Evolutionary conservation across 192 early-diverging fungal species (phyloP), one percentile per base, ranked within the genome.

Genomic region (Backusella tuberculispora): DNA sequence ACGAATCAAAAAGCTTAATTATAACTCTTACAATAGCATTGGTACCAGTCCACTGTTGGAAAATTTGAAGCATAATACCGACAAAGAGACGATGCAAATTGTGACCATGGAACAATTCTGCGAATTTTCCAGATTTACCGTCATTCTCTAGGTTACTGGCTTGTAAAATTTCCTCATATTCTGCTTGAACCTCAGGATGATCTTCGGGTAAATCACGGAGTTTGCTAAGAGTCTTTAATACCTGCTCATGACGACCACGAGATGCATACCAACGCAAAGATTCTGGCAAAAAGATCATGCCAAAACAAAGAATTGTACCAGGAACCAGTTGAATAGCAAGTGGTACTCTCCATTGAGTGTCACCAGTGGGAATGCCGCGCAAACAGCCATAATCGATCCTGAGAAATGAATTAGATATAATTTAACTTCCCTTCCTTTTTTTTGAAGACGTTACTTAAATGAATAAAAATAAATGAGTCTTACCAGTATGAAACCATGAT

Each of bases 301-400:
- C 64, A 6, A 66, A 26, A 26, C 24, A 38, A 19, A 71, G 43
- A 73, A 63, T 53, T 4, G 40, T 50, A 40, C 88, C 92, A 7
- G 93, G 93, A 26, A 91, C 83, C n/a, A 90, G 81, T 80, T 95
- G 94, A 29, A 94, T 79, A 14, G 84, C 89, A 17, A 74, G 65
- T 1, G 73, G 73, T 12, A 74, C 37, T 47, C 65, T 74, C 73
- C 73, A 74, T 74, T 74, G 73, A 26, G 44, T 4, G 37, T 66
- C 15, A 21, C 64, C 38, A 15, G 65, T 10, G 2, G 63, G 4
- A 6, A 74, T 17, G 13, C 66, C 45, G 41, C 65, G 63, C 9
- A 78, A 41, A 15, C 71, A 73, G 15, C 45, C 70, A 45, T 78
- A 78, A 64, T 72, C 76, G 47, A 78, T 68, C 76, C 76, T 77